Conservation (phyloP, 164 flowering plant species). For the Chloranthus sessilifolius region DNA sequence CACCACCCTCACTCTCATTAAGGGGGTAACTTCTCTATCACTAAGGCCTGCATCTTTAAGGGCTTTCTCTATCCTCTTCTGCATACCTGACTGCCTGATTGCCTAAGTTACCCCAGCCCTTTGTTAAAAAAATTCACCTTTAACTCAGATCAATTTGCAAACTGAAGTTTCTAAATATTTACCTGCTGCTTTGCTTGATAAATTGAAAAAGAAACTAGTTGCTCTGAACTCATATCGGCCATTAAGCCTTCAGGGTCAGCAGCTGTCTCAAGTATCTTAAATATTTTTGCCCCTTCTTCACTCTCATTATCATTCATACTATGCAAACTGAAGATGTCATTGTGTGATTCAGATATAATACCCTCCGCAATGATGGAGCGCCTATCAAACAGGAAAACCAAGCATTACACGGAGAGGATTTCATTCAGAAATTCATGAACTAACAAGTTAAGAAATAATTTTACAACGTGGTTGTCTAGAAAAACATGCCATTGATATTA, state of each 20-base stretch:
- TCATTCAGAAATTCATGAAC: background rate
- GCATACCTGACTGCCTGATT: constrained; percentile 49
- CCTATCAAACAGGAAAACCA: constrained; percentile 26
- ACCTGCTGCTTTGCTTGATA: constrained; percentile 83
- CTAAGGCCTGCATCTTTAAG: constrained; percentile 61
- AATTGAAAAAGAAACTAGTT: constrained; percentile 53
- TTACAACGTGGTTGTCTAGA: too few relatives aligned
- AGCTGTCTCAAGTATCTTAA: constrained; percentile 67
- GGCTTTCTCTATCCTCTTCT: constrained; percentile 64
- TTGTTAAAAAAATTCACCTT: constrained; percentile 11
- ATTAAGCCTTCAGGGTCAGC: constrained; percentile 89
- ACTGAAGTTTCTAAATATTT: constrained; percentile 11
- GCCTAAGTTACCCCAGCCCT: constrained; percentile 32
- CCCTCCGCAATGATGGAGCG: constrained; percentile 65
- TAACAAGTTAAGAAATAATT: too few relatives aligned
- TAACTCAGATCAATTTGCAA: constrained; percentile 3
- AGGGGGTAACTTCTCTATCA: constrained; percentile 68
- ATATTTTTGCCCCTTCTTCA: constrained; percentile 79
- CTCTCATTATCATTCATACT: constrained; percentile 44
- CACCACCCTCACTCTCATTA: constrained; percentile 80
- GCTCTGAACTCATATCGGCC: constrained; percentile 88
- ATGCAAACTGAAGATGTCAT: constrained; percentile 21
- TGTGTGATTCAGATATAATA: constrained; percentile 50
- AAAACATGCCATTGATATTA: too few relatives aligned
- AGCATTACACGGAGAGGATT: background rate